phyloP scores from a whole-genome alignment of 192 early-diverging fungal species.

The Umbelopsis sp. region DNA sequence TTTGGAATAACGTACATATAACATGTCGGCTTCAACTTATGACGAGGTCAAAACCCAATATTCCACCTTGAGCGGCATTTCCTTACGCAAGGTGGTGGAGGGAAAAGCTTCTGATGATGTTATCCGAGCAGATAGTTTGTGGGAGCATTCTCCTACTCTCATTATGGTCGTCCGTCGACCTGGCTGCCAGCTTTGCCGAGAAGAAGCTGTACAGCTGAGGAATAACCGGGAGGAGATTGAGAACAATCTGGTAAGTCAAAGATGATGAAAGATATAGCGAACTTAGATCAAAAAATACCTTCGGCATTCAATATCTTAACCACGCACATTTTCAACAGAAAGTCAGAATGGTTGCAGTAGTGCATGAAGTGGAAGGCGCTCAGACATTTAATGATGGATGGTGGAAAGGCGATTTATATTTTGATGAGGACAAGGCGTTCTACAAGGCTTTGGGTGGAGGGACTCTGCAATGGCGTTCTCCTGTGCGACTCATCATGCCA shows the following conservation, averaged over 20 bases:
- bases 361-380: slow-evolving; percentile 47
- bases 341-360: slow-evolving; percentile 49
- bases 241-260: slow-evolving; percentile 29
- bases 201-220: slow-evolving; percentile 42
- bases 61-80: neutral
- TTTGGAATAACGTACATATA: neutral
- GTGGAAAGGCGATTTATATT: slow-evolving; percentile 48
- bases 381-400: slow-evolving; percentile 46
- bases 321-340: slow-evolving; percentile 6
- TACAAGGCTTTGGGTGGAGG: slow-evolving; percentile 42
- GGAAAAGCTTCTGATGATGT: neutral
- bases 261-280: neutral
- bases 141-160: neutral
- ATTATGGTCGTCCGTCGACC: slow-evolving; percentile 40
- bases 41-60: neutral
- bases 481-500: neutral
- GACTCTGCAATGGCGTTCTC: slow-evolving; percentile 11
- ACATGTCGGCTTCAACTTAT: neutral
- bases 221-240: slow-evolving; percentile 36
- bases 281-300: too few species aligned
- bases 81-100: neutral
- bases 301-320: neutral
- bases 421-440: slow-evolving; percentile 45
- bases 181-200: slow-evolving; percentile 55
- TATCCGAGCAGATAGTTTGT: neutral